Base-by-base conservation (phyloP, 2,329 filamentous ascomycete species). In the Leptographium lundbergii region DNA sequence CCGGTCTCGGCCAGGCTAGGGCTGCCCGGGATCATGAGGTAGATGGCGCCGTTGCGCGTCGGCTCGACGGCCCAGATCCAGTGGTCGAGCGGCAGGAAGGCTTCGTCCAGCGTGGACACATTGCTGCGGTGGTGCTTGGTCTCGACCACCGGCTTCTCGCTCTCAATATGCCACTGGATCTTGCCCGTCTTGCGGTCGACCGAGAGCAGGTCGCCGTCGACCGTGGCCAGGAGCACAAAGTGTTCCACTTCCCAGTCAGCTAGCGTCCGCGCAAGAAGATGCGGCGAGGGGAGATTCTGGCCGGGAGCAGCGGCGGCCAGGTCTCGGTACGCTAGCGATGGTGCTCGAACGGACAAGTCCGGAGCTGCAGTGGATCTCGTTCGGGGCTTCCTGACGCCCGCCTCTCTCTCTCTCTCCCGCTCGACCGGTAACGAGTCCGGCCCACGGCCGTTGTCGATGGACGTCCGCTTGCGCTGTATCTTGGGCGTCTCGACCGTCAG, bases 231-330 rank as follows among this genome's bases (percentile, higher is more conserved):
- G 80, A 99, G 89, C 77, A 97, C 89, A 83, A 96, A 95, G 80
- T 97, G 91, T 89, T 97, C 92, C 77, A 96, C 91, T 88, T 96
- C 90, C 92, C 92, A 97, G 78, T 96, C 92, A 83, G 91, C 87
- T 82, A 97, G 81, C 81, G 87, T 95, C 85, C 92, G 91, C 91
- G 91, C 92, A 87, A 81, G 80, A 87, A 81, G 81, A 72, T 89
- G 87, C 86, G 86, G 88, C 88, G 88, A 86, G 78, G 87, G 82
- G 74, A 88, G 79, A 68, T 84, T 85, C 72, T 80, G 79, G 72
- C 80, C 77, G 60, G 60, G 69, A 71, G 64, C 73, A 74, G 64
- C 73, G 74, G 70, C 79, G 81, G 75, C 48, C 48, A 51, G 81
- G 82, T 71, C 78, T 77, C 70, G 77, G 71, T 71, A 84, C 82